Conservation (phyloP, 768 basidiomycete species). For the Amanita polypyramis region DNA sequence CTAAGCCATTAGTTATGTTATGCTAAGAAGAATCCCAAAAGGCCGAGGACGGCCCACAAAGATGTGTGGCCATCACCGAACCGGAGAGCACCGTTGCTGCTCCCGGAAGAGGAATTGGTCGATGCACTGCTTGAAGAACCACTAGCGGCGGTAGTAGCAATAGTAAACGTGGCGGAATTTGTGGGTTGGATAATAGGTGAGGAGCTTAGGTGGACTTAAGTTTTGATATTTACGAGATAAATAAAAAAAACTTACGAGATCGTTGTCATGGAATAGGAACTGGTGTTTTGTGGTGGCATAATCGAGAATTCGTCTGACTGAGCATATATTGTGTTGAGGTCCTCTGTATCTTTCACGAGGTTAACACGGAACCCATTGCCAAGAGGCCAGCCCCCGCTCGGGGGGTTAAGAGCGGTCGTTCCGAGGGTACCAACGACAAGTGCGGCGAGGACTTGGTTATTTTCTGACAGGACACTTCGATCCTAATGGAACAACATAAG, state of each 20-base stretch:
- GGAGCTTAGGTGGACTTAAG: background rate
- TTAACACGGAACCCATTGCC: conserved; percentile 63
- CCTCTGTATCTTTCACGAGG: conserved; percentile 39
- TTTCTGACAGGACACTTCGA: conserved; percentile 19
- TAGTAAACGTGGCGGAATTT: background rate
- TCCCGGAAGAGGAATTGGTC: background rate
- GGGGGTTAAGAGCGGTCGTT: conserved; percentile 34
- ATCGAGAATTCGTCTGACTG: conserved; percentile 59
- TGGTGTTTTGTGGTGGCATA: conserved; percentile 14
- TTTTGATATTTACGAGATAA: background rate
- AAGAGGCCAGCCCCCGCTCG: conserved; percentile 56
- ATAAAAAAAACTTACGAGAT: conserved; percentile 15
- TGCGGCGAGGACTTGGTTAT: conserved; percentile 41
- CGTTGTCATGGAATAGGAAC: conserved; percentile 10
- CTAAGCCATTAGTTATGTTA: background rate
- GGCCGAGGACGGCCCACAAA: background rate
- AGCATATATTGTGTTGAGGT: conserved; percentile 48
- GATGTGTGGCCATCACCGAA: background rate
- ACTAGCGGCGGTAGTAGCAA: background rate
- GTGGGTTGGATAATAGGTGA: background rate
- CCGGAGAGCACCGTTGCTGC: conserved; percentile 1
- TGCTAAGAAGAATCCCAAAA: background rate
- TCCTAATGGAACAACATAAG: conserved; percentile 19
- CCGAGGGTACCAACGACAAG: conserved; percentile 39
- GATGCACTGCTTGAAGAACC: background rate